Base-by-base conservation (phyloP, 345 rosid genomes). In the Syzygium aromaticum region DNA sequence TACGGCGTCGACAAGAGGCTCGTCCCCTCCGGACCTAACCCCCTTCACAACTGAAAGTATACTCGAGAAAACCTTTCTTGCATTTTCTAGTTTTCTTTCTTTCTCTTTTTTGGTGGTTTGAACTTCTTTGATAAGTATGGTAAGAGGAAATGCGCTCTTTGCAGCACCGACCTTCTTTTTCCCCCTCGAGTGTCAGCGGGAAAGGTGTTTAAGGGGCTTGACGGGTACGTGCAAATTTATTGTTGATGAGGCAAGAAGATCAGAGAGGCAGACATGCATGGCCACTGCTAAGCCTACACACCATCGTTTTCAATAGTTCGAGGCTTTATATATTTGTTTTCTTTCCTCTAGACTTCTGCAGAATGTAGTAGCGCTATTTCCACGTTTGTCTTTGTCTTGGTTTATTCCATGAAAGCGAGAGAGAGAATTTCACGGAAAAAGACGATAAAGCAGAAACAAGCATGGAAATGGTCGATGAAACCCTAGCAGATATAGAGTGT, bases 21-120 rank as follows among this genome's bases (percentile, higher is more conserved):
- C 43, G 95, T 93, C 54, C 97, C 97, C 15, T 94, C 95, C 61
- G 95, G 95, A 25, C 97, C 97, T 3, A 93, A 95, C 90, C 95
- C 97, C 30, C 95, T 94, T 89, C 97, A 95, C 91, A 95, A 95
- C 86, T 95, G 91, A 93, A 54, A 51, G 22, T 73, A 73, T 40
- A 33, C 13, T 73, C 49, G 33, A 73, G 80, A 73, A 67, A 19
- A 73, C 3, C 38, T 33, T 33, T 30, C 52, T 33, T 12, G 8
- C 84, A 53, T n/a, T 16, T 51, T 49, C 16, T 23, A 12, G 28
- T 64, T n/a, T 51, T 64, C 28, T 43, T 23, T 5, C 59, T 6
- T 52, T 14, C 22, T 52, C 33, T 22, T 28, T 30, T 40, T 49
- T 11, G 52, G 82, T 64, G 51, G 67, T 25, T 86, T 61, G 54